A percentile compares a stretch with the other conserved stretches of the same genome.
Conservation (phyloP, 768 basidiomycete genomes). For the Pseudohyphozyma bogoriensis region DNA sequence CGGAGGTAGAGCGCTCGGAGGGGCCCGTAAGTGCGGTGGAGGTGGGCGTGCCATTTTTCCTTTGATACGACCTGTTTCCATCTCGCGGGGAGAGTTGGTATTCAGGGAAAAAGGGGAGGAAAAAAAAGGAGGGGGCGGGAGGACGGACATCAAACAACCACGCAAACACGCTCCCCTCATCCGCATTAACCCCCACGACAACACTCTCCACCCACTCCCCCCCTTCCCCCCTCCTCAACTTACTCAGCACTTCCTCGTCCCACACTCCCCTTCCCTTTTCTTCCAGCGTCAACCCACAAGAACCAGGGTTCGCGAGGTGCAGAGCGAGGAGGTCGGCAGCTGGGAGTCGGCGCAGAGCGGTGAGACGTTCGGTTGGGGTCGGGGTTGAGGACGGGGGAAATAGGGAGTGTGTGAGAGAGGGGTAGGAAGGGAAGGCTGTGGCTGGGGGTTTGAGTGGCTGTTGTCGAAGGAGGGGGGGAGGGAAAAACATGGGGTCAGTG, state of each 20-base stretch:
- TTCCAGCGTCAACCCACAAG: conserved; percentile 4
- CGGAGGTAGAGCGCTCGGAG: conserved; percentile 5
- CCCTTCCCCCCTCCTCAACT: conserved; percentile 6
- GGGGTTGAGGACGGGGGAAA: not conserved
- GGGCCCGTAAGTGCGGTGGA: not conserved
- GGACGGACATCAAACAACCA: not conserved
- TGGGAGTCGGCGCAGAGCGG: conserved; percentile 5
- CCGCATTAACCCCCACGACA: conserved; percentile 12
- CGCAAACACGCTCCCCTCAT: conserved; percentile 16
- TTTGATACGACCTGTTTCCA: not conserved
- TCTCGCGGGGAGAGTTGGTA: not conserved
- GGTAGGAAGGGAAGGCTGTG: conserved; percentile 12
- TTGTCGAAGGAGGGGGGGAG: conserved; percentile 4
- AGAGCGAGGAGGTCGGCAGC: not conserved
- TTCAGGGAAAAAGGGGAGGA: not conserved
- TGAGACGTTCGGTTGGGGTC: not conserved
- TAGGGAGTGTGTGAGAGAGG: conserved; percentile 13
- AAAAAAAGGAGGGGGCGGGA: not conserved
- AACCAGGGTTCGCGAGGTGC: conserved; percentile 9
- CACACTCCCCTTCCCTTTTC: not conserved
- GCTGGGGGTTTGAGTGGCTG: conserved; percentile 11
- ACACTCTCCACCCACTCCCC: conserved; percentile 19
- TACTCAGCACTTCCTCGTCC: not conserved
- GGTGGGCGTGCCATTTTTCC: conserved; percentile 1
- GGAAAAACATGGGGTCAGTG: not conserved